Percentiles rank a stretch among this genome's conserved stretches.
Conservation (phyloP, 495 filamentous ascomycete species). For the Lasiosphaeria miniovina region DNA sequence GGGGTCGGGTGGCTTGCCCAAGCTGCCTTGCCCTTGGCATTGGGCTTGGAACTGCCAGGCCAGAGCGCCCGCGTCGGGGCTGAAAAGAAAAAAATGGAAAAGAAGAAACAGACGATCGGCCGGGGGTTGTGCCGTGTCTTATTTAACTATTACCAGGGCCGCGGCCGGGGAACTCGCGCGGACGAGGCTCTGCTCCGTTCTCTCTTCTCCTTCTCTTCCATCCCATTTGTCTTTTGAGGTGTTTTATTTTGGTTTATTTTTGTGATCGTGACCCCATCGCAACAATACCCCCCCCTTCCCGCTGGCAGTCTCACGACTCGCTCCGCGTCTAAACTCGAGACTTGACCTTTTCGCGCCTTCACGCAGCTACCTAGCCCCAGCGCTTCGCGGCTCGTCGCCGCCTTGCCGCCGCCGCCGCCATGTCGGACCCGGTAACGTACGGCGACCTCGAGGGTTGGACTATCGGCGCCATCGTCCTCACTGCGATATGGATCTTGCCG, state of each 20-base stretch:
- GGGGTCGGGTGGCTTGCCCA: no score
- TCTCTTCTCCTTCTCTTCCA: slow-evolving; percentile 7
- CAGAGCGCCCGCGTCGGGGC: no score
- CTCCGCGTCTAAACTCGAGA: not conserved
- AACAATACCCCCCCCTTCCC: not conserved
- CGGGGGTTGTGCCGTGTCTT: no score
- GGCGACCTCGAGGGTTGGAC: not conserved
- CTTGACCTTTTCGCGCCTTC: no score
- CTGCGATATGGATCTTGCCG: not conserved
- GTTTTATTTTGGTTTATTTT: not conserved
- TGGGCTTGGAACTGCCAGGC: no score
- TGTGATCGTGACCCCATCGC: not conserved
- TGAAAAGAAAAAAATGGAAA: no score
- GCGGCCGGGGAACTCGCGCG: not conserved
- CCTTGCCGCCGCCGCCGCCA: not conserved
- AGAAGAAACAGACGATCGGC: no score
- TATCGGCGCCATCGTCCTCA: not conserved
- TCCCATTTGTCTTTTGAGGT: not conserved
- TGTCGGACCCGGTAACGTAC: not conserved
- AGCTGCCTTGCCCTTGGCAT: no score
- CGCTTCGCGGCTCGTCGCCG: not conserved
- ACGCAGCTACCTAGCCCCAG: no score
- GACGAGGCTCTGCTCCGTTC: not conserved
- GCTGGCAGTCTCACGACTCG: not conserved
- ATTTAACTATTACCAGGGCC: no score